These are phyloP conservation scores for Trametes polyzona DNA, from an alignment of 1,284 basidiomycete species.

Conservation along the genomic window DNA sequence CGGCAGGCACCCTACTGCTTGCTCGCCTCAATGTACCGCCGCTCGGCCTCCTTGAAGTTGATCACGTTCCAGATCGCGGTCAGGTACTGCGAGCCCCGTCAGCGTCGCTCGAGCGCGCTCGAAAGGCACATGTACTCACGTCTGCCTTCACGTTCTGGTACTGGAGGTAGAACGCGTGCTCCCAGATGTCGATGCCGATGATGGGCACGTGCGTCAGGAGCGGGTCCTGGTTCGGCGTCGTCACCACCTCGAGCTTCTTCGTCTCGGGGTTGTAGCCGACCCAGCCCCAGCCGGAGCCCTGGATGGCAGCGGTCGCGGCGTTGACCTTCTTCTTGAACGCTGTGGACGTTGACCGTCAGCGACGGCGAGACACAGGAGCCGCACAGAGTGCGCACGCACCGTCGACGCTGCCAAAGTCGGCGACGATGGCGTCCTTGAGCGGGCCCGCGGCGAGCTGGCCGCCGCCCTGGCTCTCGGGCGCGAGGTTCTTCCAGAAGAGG, in stretches of 20 bases:
- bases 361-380: neutral
- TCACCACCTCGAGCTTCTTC: constrained; percentile 86
- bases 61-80: constrained; percentile 91
- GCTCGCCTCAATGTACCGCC: constrained; percentile 62
- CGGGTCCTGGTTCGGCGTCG: constrained; percentile 97
- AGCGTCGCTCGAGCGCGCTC: neutral
- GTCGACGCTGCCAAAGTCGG: constrained; percentile 74
- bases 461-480: constrained; percentile 54
- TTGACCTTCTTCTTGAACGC: constrained; percentile 85
- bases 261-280: constrained; percentile 75
- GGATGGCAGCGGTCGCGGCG: constrained; percentile 88
- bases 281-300: constrained; percentile 99
- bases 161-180: constrained; percentile 89
- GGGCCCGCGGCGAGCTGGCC: constrained; percentile 66
- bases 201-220: constrained; percentile 88
- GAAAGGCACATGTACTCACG: constrained; percentile 50
- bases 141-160: constrained; percentile 93
- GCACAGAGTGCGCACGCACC: constrained; percentile 28
- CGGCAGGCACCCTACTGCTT: constrained; percentile 19
- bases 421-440: constrained; percentile 71
- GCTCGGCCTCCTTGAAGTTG: constrained; percentile 91
- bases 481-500: constrained; percentile 93
- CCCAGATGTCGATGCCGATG: constrained; percentile 98
- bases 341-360: constrained; percentile 44
- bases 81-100: constrained; percentile 64